Evolutionary conservation across 495 filamentous ascomycete genomes (phyloP).

Genomic region (Neurospora hispaniola): DNA sequence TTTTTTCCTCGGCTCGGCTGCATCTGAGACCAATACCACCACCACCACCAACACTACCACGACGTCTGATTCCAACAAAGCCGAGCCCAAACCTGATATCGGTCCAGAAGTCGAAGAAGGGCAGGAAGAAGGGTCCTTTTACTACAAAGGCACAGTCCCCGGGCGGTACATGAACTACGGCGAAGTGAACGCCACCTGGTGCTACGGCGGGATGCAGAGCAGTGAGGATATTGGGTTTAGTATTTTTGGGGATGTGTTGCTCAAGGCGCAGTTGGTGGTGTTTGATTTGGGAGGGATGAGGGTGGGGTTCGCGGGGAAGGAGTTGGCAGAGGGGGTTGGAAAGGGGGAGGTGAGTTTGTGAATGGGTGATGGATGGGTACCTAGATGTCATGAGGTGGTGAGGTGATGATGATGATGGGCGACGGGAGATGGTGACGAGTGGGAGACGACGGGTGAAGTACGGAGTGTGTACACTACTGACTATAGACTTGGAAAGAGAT

Average conservation of each 20-base stretch:
- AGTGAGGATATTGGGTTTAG: conserved; percentile 47
- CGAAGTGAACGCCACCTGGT: conserved; percentile 27
- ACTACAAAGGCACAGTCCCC: conserved; percentile 11
- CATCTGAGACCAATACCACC: neutral
- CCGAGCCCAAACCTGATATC: neutral
- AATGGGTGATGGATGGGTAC: neutral
- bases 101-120: neutral
- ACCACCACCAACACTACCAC: neutral
- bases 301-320: conserved; percentile 46
- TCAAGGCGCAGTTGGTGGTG: conserved; percentile 65
- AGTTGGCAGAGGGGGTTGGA: neutral
- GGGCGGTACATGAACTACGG: conserved; percentile 42
- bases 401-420: no score
- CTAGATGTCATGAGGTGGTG: no score
- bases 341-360: neutral
- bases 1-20: conserved; percentile 2
- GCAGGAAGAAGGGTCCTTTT: conserved; percentile 19
- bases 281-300: conserved; percentile 41
- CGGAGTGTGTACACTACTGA: neutral
- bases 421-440: neutral
- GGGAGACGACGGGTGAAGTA: no score
- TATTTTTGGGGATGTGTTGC: conserved; percentile 65
- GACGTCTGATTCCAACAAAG: neutral
- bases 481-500: neutral
- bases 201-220: conserved; percentile 56